Percentiles rank a stretch among this genome's conserved stretches.
Conservation (phyloP, 2,329 filamentous ascomycete genomes). For the Diaporthe vaccinii region DNA sequence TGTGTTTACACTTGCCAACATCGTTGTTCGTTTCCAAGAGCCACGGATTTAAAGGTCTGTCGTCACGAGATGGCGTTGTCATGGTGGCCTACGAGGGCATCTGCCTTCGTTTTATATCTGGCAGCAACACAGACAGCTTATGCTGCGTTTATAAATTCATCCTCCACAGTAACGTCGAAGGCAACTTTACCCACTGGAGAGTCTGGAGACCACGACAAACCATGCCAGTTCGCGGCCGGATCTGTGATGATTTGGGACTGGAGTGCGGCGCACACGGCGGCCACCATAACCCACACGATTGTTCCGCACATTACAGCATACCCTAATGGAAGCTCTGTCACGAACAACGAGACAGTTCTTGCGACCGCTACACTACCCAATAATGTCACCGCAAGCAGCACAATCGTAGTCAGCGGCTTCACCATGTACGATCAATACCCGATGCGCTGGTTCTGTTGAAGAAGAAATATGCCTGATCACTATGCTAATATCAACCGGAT, state of each 20-base stretch:
- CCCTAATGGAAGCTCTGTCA: conserved; percentile 21
- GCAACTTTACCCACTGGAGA: not conserved
- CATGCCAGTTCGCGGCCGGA: conserved; percentile 13
- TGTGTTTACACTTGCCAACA: not conserved
- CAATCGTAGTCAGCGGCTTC: conserved; percentile 13
- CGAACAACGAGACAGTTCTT: not conserved
- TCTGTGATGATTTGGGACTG: conserved; percentile 26
- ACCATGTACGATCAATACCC: conserved; percentile 2
- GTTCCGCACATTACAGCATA: conserved; percentile 17
- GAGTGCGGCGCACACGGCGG: not conserved
- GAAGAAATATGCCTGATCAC: too few relatives aligned
- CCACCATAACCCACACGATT: not conserved
- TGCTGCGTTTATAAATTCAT: conserved; percentile 4
- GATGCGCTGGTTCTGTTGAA: not conserved
- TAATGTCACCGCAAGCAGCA: not conserved
- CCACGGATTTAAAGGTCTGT: not conserved
- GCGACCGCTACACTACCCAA: not conserved
- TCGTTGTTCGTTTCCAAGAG: not conserved
- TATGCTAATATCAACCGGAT: not conserved
- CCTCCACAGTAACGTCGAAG: not conserved
- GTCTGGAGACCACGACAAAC: not conserved
- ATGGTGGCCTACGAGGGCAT: not conserved
- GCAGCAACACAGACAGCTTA: not conserved
- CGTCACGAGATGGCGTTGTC: not conserved
- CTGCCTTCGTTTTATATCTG: not conserved